Percentiles rank a stretch among this genome's conserved stretches.
phyloP scores from a whole-genome alignment of 805 yeast genomes.

The Wickerhamomyces chambardii region DNA sequence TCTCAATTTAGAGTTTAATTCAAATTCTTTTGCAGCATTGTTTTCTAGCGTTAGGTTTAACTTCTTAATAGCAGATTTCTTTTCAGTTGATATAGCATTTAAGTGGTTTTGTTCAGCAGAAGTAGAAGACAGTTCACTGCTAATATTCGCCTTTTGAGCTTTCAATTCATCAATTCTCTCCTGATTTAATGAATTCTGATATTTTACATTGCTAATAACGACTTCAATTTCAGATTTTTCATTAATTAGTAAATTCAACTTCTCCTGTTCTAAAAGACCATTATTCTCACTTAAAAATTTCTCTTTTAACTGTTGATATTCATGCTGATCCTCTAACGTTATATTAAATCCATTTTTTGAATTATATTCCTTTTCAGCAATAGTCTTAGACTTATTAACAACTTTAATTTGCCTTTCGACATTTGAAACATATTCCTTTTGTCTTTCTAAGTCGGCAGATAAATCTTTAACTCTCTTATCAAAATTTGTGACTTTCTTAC shows the following conservation, averaged over 20 bases:
- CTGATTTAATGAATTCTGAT: conserved; percentile 25
- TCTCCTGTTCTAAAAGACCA: conserved; percentile 45
- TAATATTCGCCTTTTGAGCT: conserved; percentile 20
- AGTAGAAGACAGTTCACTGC: conserved; percentile 11
- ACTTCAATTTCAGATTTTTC: conserved; percentile 34
- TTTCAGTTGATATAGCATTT: conserved; percentile 26
- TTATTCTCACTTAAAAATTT: conserved; percentile 47
- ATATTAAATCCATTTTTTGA: conserved; percentile 27
- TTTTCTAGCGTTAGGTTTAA: conserved; percentile 29
- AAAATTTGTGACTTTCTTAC: conserved; percentile 35
- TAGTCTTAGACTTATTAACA: conserved; percentile 29
- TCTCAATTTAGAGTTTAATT: conserved; percentile 54
- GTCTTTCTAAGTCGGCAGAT: conserved; percentile 41
- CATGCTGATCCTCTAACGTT: conserved; percentile 40
- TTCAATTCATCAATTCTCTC: conserved; percentile 26
- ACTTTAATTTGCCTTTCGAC: conserved; percentile 37
- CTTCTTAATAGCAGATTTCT: conserved; percentile 30
- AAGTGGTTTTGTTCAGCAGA: conserved; percentile 18
- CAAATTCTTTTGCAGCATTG: conserved; percentile 38
- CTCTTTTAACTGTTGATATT: conserved; percentile 52
- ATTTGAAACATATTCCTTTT: conserved; percentile 30
- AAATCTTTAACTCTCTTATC: conserved; percentile 42
- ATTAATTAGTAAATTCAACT: conserved; percentile 28
- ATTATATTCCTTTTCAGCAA: conserved; percentile 26
- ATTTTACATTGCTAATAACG: conserved; percentile 27